Conservation (phyloP, 1,284 basidiomycete genomes). For the Naganishia sp. region DNA sequence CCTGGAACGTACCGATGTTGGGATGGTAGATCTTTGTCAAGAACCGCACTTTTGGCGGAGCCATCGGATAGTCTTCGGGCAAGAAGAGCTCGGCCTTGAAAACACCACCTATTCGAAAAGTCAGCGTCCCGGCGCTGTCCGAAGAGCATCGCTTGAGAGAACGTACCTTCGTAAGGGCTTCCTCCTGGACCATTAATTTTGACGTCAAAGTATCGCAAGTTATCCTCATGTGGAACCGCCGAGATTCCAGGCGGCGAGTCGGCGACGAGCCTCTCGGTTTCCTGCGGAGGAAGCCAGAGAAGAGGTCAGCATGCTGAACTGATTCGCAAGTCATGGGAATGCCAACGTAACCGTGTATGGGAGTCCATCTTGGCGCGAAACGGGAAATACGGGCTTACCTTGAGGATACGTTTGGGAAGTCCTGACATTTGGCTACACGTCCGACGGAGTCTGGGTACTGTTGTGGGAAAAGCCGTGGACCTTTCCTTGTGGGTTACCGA, state of each 20-base stretch:
- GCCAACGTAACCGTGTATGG: background rate
- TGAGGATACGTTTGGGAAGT: conserved; percentile 55
- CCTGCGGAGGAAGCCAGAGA: conserved; percentile 59
- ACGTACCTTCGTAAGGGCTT: conserved; percentile 84
- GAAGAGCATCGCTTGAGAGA: background rate
- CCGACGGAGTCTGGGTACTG: background rate
- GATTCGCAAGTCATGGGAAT: background rate
- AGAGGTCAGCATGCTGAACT: background rate
- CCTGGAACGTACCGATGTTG: conserved; percentile 77
- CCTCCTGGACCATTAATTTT: conserved; percentile 91
- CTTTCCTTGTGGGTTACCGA: background rate
- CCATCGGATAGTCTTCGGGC: conserved; percentile 99
- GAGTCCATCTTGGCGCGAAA: background rate
- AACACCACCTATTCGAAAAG: conserved; percentile 66
- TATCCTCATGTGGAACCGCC: conserved; percentile 92
- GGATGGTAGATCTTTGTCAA: conserved; percentile 99
- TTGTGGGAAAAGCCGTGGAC: background rate
- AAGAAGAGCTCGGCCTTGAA: conserved; percentile 97
- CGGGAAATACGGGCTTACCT: conserved; percentile 41
- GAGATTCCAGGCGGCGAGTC: conserved; percentile 96
- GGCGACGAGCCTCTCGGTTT: conserved; percentile 92
- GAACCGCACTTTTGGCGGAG: conserved; percentile 97
- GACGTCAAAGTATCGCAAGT: conserved; percentile 97
- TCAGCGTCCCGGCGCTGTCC: too few species aligned
- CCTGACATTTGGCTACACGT: background rate